Evolutionary conservation across 129 eudicot genomes (phyloP).

Genomic region (Pseudognaphalium luteoalbum): DNA sequence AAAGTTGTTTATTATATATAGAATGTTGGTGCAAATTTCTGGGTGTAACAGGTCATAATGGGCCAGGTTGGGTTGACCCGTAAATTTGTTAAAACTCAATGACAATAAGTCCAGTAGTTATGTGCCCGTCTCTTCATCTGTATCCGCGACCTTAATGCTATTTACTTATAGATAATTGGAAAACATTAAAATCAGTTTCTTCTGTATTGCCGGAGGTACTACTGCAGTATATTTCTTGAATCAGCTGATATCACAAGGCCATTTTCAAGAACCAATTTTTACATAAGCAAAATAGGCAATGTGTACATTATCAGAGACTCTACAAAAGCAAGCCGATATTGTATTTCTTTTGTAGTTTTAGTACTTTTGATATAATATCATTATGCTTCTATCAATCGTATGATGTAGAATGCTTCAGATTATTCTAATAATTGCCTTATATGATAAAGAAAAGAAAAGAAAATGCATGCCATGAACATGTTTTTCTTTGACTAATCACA

Average conservation of each 20-base stretch:
- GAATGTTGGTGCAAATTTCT: too few relatives aligned
- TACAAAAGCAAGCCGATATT: neutral
- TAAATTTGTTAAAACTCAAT: too few relatives aligned
- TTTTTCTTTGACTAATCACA: constrained; percentile 13
- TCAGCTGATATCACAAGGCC: too few relatives aligned
- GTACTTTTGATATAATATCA: neutral
- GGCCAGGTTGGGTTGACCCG: too few relatives aligned
- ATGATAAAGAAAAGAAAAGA: constrained; percentile 20
- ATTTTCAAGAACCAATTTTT: too few relatives aligned
- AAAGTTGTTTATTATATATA: too few relatives aligned
- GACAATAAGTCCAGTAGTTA: too few relatives aligned
- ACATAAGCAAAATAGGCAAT: too few relatives aligned
- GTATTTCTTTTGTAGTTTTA: neutral
- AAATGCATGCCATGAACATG: constrained; percentile 22
- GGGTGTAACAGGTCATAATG: too few relatives aligned
- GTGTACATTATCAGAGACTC: too few relatives aligned
- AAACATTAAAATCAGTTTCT: neutral
- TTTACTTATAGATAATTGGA: neutral
- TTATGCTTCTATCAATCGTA: neutral
- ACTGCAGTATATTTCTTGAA: neutral
- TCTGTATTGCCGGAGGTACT: neutral
- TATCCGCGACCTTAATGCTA: too few relatives aligned
- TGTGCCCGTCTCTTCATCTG: too few relatives aligned
- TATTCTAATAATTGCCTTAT: constrained; percentile 17
- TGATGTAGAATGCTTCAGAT: neutral